Evolutionary conservation across 2,329 filamentous ascomycete genomes (phyloP).

Genomic region (Exophiala dermatitidis): DNA sequence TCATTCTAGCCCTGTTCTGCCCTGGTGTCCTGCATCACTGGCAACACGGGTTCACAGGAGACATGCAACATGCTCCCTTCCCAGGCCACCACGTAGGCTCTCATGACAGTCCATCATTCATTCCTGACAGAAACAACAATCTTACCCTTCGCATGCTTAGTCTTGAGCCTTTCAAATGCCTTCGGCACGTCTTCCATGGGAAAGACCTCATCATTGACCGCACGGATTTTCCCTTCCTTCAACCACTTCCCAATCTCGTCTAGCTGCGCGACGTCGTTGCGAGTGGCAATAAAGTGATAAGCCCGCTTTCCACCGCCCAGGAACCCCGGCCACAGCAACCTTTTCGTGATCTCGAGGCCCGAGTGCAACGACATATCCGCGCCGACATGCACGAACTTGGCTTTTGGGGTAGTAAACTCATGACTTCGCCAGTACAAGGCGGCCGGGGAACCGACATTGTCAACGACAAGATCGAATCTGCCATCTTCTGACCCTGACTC

Average conservation of each 20-base stretch:
- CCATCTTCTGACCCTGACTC: conserved; percentile 14
- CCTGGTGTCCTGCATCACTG: no score
- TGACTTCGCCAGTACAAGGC: conserved; percentile 50
- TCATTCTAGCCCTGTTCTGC: no score
- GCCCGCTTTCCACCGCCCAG: conserved; percentile 45
- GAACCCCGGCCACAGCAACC: conserved; percentile 40
- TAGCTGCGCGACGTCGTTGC: conserved; percentile 41
- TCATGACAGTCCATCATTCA: not conserved
- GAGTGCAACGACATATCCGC: conserved; percentile 18
- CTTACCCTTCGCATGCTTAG: conserved; percentile 52
- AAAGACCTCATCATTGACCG: conserved; percentile 49
- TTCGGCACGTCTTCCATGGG: conserved; percentile 50
- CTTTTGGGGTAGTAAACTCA: conserved; percentile 44
- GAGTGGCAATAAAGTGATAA: conserved; percentile 32
- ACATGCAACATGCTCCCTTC: no score
- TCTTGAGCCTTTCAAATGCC: conserved; percentile 54
- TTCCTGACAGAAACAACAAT: conserved; percentile 42
- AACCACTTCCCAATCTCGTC: conserved; percentile 49
- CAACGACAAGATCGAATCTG: conserved; percentile 49
- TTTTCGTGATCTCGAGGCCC: conserved; percentile 28
- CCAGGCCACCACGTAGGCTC: not conserved
- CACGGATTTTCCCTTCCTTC: conserved; percentile 51
- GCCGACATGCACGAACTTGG: conserved; percentile 50
- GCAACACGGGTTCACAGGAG: no score
- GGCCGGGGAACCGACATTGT: conserved; percentile 49